Evolutionary conservation across 495 filamentous ascomycete species (phyloP), one percentile per base, ranked within the genome.

Genomic region (Platismatia glauca): DNA sequence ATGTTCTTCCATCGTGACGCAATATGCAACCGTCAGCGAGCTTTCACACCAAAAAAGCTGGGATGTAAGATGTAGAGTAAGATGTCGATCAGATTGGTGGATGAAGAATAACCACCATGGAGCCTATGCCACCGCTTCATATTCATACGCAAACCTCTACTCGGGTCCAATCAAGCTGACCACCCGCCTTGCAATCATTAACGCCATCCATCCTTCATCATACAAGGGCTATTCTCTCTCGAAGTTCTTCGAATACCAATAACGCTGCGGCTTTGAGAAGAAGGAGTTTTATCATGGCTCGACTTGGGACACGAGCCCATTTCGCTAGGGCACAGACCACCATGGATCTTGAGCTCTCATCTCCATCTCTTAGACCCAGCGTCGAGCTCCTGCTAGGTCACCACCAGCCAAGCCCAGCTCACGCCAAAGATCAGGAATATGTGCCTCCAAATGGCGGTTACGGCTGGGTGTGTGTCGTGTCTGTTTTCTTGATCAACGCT

Each of bases 401-500:
- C n/a, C 4, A 27, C 22, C 44, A 27, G 4, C 44, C 44, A 48
- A 9, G 4, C 7, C 44, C 22, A 12, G 22, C 22, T 48, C n/a
- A 27, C 12, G 59, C 56, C 15, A 15, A 38, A 34, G 62, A 65
- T 16, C 31, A 11, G 15, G 63, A 39, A 16, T 67, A 72, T 64
- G 70, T 68, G 20, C 76, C 74, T 16, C 79, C 78, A 35, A 70
- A 81, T 68, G 78, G 79, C 43, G 79, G 78, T 6, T 82, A 79
- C 69, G 79, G 79, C 20, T 78, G 76, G 76, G 73, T 79, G 9
- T 74, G 71, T 61, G 77, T 71, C 41, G 61, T 67, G 13, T 75
- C 71, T 58, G 61, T 65, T 56, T 70, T 68, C 59, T 56, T 66
- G 52, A 73, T 77, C 65, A 78, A 78, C 65, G 74, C 67, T 15